A percentile compares a stretch with the other conserved stretches of the same genome.
phyloP scores from a whole-genome alignment of 441 rosid genomes.

The Adansonia grandidieri region DNA sequence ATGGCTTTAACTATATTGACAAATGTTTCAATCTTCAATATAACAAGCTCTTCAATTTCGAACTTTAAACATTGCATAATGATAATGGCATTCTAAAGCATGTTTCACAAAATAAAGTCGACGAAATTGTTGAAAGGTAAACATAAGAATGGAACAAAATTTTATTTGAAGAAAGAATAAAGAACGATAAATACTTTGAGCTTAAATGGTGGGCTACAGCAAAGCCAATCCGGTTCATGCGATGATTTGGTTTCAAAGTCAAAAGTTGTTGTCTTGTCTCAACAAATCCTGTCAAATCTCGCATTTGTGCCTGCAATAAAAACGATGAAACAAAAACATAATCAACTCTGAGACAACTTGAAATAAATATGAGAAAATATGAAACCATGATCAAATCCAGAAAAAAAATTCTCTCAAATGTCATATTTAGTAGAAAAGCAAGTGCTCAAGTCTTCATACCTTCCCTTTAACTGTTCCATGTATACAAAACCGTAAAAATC shows the following conservation, averaged over 20 bases:
- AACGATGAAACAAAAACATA: slow-evolving; percentile 20
- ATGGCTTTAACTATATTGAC: not conserved
- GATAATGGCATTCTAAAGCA: not conserved
- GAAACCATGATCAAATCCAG: not conserved
- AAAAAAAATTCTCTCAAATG: not conserved
- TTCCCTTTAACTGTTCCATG: not conserved
- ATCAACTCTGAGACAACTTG: not conserved
- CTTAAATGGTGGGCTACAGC: slow-evolving; percentile 96
- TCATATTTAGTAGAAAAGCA: not conserved
- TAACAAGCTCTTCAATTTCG: not conserved
- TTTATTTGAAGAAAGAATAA: slow-evolving; percentile 36
- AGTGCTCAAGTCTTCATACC: not conserved
- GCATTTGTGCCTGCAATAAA: slow-evolving; percentile 94
- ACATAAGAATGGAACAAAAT: not conserved
- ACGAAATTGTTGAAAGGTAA: not conserved
- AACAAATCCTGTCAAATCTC: slow-evolving; percentile 96
- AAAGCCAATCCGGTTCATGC: slow-evolving; percentile 99
- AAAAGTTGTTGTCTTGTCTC: slow-evolving; percentile 98
- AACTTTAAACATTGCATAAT: not conserved
- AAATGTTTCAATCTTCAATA: slow-evolving; percentile 7
- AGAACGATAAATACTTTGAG: slow-evolving; percentile 54
- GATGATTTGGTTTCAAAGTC: slow-evolving; percentile 95
- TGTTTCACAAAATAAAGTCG: not conserved
- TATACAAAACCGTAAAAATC: not conserved
- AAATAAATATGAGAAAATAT: not conserved